Evolutionary conservation across 2,329 filamentous ascomycete species (phyloP).

Genomic region (Fusarium sp.): DNA sequence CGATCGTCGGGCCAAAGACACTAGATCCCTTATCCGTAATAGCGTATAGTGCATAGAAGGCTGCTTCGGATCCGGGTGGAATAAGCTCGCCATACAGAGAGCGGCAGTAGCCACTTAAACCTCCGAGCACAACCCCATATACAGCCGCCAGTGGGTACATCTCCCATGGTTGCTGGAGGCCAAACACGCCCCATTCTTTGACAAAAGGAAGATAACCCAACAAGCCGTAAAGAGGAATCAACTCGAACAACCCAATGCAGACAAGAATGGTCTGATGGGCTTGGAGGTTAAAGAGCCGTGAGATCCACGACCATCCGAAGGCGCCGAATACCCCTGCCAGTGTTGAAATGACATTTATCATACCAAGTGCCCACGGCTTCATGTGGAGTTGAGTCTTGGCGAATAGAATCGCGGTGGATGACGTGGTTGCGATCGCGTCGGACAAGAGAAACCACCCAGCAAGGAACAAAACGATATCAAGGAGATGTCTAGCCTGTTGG

Average conservation of each 20-base stretch:
- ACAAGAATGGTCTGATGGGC: constrained; percentile 91
- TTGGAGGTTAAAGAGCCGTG: constrained; percentile 74
- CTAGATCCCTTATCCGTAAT: constrained; percentile 98
- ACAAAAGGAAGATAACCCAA: constrained; percentile 88
- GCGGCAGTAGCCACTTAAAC: constrained; percentile 90
- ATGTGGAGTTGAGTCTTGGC: constrained; percentile 94
- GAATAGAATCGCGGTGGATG: constrained; percentile 93
- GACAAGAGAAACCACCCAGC: constrained; percentile 94
- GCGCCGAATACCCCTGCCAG: constrained; percentile 86
- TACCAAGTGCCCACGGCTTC: constrained; percentile 85
- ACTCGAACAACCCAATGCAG: constrained; percentile 91
- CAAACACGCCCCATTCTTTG: constrained; percentile 78
- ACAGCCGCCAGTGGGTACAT: constrained; percentile 94
- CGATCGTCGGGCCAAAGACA: constrained; percentile 93
- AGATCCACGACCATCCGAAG: constrained; percentile 88
- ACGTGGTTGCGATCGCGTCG: constrained; percentile 94
- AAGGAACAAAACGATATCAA: constrained; percentile 83
- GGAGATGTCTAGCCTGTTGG: constrained; percentile 76
- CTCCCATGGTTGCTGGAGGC: constrained; percentile 94
- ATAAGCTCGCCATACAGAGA: constrained; percentile 94
- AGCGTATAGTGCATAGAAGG: constrained; percentile 96
- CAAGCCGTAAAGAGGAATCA: constrained; percentile 92
- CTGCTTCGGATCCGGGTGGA: constrained; percentile 92
- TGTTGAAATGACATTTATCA: constrained; percentile 95
- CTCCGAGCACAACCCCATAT: constrained; percentile 95